Base-by-base conservation (phyloP, 169 alveolate species). In the Plasmodium vinckei region DNA sequence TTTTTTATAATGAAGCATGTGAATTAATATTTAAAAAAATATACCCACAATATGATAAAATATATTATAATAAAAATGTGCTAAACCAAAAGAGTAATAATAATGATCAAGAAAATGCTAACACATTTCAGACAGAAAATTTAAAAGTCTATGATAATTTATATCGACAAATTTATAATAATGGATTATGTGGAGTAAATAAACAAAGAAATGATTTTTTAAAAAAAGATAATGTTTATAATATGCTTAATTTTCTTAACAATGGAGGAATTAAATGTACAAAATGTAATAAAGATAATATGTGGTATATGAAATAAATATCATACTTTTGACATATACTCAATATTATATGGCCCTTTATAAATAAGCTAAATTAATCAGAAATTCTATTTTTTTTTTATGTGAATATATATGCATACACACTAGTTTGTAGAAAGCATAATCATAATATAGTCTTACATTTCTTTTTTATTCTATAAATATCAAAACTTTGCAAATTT, bases 161-260 rank as follows among this genome's bases (percentile, higher is more conserved):
- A 33, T 77, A 63, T 23, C 63, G 88, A 13, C 88, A 77, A 39
- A 63, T 77, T 15, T 77, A 77, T 17, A 51, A 13, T 25, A 77
- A 64, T 44, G 88, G 88, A 12, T 49, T 77, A 9, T 77, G 88
- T 63, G 88, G 88, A 2, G 88, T 77, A 63, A 77, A 77, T 44
- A 77, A 77, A 64, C 88, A 77, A 51, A 77, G 67, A 47, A 77
- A 77, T n/a, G 75, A 63, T 42, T 77, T 77, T 63, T 17, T 59
- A 13, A 77, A 77, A 51, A 77, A 77, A 56, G 88, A 77, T 77
- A 68, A 68, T 21, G 42, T 77, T 42, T 23, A 77, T 10, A 77
- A 77, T 27, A 68, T 77, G 10, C 72, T 77, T 23, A 27, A 6
- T 33, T 64, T 46, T 64, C 77, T 77, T 33, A 77, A 77, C 25